These are phyloP conservation scores for Xylaria nigripes DNA, from an alignment of 495 filamentous ascomycete species.

Conservation along the genomic window DNA sequence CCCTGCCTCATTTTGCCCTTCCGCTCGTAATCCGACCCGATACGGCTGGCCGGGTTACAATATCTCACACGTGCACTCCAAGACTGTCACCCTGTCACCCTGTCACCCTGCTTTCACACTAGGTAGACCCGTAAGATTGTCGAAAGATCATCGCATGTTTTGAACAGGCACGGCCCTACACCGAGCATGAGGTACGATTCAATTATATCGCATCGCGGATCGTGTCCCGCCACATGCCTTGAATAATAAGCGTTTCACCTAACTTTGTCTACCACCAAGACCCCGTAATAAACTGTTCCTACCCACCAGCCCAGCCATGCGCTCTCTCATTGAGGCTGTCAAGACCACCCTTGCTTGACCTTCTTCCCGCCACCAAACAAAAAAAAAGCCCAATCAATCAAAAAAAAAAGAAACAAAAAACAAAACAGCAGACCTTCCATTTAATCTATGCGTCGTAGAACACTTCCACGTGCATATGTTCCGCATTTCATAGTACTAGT, in stretches of 20 bases:
- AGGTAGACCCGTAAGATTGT: constrained; percentile 1
- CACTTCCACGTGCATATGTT: constrained; percentile 5
- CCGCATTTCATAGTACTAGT: constrained; percentile 17
- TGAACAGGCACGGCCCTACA: neutral
- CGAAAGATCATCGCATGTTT: constrained; percentile 3
- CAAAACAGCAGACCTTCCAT: constrained; percentile 1
- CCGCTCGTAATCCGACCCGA: no score
- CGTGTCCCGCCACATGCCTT: neutral
- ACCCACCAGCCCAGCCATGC: neutral
- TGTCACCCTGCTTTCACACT: neutral
- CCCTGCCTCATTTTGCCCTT: no score
- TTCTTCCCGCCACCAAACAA: neutral
- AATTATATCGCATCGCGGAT: constrained; percentile 6
- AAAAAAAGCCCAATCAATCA: neutral
- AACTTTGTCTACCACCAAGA: constrained; percentile 1
- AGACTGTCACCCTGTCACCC: neutral
- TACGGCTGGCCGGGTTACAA: no score
- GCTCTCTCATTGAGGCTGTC: neutral
- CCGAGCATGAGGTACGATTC: neutral
- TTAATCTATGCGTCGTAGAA: constrained; percentile 25
- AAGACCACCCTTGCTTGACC: constrained; percentile 2
- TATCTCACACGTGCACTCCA: constrained; percentile 10
- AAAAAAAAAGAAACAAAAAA: neutral
- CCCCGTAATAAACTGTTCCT: neutral
- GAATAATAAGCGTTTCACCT: constrained; percentile 7